A percentile compares a stretch with the other conserved stretches of the same genome.
Evolutionary conservation across 2,329 filamentous ascomycete species (phyloP).

Genomic region (Furcasterigmium furcatum): DNA sequence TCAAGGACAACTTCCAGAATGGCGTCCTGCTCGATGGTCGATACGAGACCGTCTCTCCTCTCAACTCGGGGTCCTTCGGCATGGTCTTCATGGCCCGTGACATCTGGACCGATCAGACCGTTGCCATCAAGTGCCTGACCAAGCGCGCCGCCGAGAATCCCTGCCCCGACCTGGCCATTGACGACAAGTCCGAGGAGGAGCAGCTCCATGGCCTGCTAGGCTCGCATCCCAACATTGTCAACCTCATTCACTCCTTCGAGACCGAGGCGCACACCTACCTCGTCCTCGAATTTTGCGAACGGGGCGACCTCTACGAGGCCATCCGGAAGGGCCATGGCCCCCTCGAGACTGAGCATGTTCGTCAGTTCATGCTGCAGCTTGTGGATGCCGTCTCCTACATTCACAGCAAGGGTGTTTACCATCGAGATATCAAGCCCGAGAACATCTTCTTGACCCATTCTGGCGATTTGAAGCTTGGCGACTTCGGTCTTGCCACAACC

Average conservation of each 20-base stretch:
- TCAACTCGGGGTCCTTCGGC: conserved; percentile 98
- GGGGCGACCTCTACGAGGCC: conserved; percentile 95
- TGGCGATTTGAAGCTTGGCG: conserved; percentile 91
- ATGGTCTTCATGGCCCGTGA: conserved; percentile 96
- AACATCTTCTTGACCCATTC: conserved; percentile 92
- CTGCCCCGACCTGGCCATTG: conserved; percentile 65
- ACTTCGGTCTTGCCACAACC: conserved; percentile 89
- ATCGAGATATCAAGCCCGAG: conserved; percentile 98
- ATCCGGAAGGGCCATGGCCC: conserved; percentile 87
- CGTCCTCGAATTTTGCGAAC: conserved; percentile 91
- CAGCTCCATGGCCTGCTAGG: conserved; percentile 77
- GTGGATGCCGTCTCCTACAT: conserved; percentile 87
- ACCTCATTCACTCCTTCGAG: conserved; percentile 86
- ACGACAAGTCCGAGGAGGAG: conserved; percentile 80
- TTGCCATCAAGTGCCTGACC: conserved; percentile 95
- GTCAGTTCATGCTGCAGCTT: conserved; percentile 94
- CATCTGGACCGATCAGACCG: conserved; percentile 68
- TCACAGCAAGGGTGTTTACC: conserved; percentile 87
- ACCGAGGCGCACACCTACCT: conserved; percentile 87
- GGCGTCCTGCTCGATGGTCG: conserved; percentile 83
- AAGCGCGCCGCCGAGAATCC: conserved; percentile 68
- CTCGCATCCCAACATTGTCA: conserved; percentile 88
- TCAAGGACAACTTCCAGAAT: conserved; percentile 76
- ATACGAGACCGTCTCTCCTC: conserved; percentile 85
- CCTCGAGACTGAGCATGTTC: conserved; percentile 91